These are phyloP conservation scores for Saccharomycopsis babjevae DNA, from an alignment of 805 yeast genomes.

Conservation along the genomic window DNA sequence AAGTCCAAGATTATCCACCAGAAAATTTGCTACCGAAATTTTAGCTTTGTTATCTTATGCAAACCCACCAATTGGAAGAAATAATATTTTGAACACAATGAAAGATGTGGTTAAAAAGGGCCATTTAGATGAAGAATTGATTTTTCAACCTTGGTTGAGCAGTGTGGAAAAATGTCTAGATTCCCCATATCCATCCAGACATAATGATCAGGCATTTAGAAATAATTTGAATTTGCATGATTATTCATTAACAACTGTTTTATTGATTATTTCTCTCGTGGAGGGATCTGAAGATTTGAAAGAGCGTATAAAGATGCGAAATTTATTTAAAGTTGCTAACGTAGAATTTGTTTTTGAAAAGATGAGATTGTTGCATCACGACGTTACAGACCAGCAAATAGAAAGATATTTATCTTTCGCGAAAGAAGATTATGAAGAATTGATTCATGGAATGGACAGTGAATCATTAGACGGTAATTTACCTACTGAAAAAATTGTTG, in stretches of 20 bases:
- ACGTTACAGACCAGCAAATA: constrained; percentile 55
- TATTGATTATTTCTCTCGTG: constrained; percentile 14
- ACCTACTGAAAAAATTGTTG: constrained; percentile 19
- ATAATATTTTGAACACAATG: constrained; percentile 24
- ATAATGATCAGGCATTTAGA: constrained; percentile 7
- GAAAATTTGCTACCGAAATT: constrained; percentile 46
- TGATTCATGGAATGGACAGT: constrained; percentile 20
- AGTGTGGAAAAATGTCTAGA: constrained; percentile 24
- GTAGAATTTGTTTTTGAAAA: constrained; percentile 33
- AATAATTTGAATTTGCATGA: constrained; percentile 10
- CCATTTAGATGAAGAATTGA: constrained; percentile 21
- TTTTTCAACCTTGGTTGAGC: constrained; percentile 19
- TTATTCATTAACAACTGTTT: constrained; percentile 15
- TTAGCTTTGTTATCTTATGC: constrained; percentile 27
- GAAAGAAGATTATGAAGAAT: constrained; percentile 44
- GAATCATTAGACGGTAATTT: neutral
- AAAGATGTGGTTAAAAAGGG: constrained; percentile 14
- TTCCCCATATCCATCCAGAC: constrained; percentile 6
- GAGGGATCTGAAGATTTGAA: constrained; percentile 13
- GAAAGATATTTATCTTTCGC: constrained; percentile 47
- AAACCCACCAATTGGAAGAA: constrained; percentile 25
- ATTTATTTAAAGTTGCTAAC: constrained; percentile 3
- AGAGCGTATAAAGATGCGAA: constrained; percentile 18
- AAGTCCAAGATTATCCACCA: constrained; percentile 41
- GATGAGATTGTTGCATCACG: constrained; percentile 44